Evolutionary conservation across 1,139 yeast genomes (phyloP).

Genomic region (Saccharomyces uvarum): DNA sequence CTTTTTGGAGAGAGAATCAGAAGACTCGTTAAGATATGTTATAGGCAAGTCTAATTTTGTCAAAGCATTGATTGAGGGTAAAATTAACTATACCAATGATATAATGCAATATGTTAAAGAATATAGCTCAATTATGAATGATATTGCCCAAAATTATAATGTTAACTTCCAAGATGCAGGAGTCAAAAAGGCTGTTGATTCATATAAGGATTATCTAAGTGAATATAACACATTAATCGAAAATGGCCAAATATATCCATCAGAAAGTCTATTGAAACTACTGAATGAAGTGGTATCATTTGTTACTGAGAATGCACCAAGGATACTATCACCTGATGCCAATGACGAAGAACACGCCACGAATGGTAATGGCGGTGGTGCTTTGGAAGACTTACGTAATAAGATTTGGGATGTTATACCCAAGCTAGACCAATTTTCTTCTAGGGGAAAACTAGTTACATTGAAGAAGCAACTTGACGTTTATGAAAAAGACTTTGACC

Average conservation of each 20-base stretch:
- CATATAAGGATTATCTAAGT: slow-evolving; percentile 45
- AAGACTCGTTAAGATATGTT: slow-evolving; percentile 18
- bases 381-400: slow-evolving; percentile 3
- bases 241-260: slow-evolving; percentile 11
- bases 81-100: slow-evolving; percentile 16
- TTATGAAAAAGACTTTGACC: neutral
- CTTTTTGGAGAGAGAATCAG: slow-evolving; percentile 23
- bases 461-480: neutral
- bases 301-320: slow-evolving; percentile 12
- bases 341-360: neutral
- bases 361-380: neutral
- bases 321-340: neutral
- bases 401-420: slow-evolving; percentile 7
- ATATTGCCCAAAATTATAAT: slow-evolving; percentile 49
- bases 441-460: neutral
- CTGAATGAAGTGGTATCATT: slow-evolving; percentile 14
- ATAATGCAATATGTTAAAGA: slow-evolving; percentile 15
- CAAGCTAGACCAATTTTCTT: neutral
- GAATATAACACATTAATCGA: slow-evolving; percentile 13
- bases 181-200: slow-evolving; percentile 63
- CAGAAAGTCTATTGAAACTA: slow-evolving; percentile 14
- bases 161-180: slow-evolving; percentile 89
- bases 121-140: slow-evolving; percentile 20
- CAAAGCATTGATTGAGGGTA: slow-evolving; percentile 19
- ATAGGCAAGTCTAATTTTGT: slow-evolving; percentile 27